A percentile compares a stretch with the other conserved stretches of the same genome.
Evolutionary conservation across 768 basidiomycete species (phyloP).

Genomic region (Coprinopsis marcescibilis): DNA sequence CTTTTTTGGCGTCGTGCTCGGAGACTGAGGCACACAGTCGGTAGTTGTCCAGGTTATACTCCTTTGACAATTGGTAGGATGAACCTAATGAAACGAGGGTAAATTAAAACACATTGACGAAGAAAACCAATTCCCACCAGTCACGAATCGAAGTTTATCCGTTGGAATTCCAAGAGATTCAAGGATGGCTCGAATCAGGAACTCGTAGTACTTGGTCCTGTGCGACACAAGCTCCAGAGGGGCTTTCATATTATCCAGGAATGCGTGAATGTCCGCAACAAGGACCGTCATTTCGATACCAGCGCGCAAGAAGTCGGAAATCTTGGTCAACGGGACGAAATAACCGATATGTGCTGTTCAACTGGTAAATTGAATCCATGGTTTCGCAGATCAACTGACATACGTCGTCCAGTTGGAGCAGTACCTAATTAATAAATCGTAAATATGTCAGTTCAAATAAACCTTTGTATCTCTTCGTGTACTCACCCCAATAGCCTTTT

Average conservation of each 20-base stretch:
- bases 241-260: conserved; percentile 96
- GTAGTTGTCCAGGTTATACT: conserved; percentile 96
- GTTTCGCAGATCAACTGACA: conserved; percentile 22
- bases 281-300: conserved; percentile 65
- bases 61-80: conserved; percentile 83
- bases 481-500: conserved; percentile 90
- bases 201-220: conserved; percentile 87
- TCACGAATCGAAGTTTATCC: conserved; percentile 72
- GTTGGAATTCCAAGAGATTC: conserved; percentile 87
- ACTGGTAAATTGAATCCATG: conserved; percentile 6
- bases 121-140: not conserved
- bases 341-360: conserved; percentile 89
- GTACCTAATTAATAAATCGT: conserved; percentile 50
- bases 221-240: conserved; percentile 86
- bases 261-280: conserved; percentile 82
- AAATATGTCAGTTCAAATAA: conserved; percentile 7
- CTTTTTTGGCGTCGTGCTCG: conserved; percentile 96
- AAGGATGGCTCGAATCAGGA: conserved; percentile 78
- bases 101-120: not conserved
- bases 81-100: conserved; percentile 53
- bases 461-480: too few species aligned
- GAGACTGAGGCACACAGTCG: conserved; percentile 84
- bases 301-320: conserved; percentile 91
- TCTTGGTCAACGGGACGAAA: conserved; percentile 91
- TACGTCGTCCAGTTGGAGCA: conserved; percentile 91